Evolutionary conservation across 2,329 filamentous ascomycete genomes (phyloP), one percentile per base, ranked within the genome.

Genomic region (Ophiostoma ulmi): DNA sequence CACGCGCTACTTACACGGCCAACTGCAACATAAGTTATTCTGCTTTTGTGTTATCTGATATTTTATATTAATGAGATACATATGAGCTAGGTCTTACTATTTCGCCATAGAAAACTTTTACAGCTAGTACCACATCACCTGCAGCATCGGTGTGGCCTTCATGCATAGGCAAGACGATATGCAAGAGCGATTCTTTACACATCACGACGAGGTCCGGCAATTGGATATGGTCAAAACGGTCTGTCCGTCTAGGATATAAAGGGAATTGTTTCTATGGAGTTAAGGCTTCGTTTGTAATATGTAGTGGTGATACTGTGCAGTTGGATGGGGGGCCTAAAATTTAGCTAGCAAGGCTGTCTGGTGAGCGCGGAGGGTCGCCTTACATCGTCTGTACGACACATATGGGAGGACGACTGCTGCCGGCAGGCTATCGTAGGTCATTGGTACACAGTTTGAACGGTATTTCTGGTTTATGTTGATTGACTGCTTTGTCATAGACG

Each of bases 101-200:
- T 26, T 26, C 26, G 26, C 26, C 26, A 26, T 26, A 26, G 26
- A 26, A 26, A 26, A 26, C 26, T 26, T 31, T 39, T n/a, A 0
- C 22, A 6, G 5, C 20, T 14, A 3, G 63, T 39, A 14, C 17
- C 5, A 65, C 61, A 39, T 22, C 3, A 22, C 63, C 17, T 26
- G 38, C 69, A 67, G 69, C 64, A 70, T 70, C 69, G 52, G 68
- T 26, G 69, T 67, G 69, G 44, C 63, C 14, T 2, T 64, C 13
- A 66, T 70, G 69, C 69, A 63, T 14, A 70, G 52, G 69, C 52
- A 68, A 26, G 69, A 70, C 38, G 36, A 5, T 17, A 70, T 67
- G 69, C 38, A 48, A 63, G 7, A 65, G 5, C 69, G 69, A 68
- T 67, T 63, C 36, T 41, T 48, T 48, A 39, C 65, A 31, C 22